phyloP scores from a whole-genome alignment of 805 yeast genomes.

The Kregervanrija delftensis region DNA sequence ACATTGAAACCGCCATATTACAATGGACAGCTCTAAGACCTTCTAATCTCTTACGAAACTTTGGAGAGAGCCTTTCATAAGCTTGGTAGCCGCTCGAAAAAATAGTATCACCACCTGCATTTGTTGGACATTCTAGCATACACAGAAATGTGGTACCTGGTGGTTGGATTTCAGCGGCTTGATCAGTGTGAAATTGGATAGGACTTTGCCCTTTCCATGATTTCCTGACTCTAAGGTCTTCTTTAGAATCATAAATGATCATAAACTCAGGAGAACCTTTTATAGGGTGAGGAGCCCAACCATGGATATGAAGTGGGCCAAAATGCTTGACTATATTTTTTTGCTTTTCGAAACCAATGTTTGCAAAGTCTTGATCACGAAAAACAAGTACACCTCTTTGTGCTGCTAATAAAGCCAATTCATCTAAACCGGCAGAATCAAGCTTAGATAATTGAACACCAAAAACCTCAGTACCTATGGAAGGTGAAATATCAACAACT shows the following conservation, averaged over 20 bases:
- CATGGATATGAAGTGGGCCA: conserved; percentile 65
- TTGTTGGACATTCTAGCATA: conserved; percentile 40
- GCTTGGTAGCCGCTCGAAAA: conserved; percentile 66
- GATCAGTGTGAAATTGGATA: conserved; percentile 65
- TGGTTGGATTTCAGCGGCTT: conserved; percentile 67
- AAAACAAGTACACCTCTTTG: conserved; percentile 64
- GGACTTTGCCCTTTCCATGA: conserved; percentile 39
- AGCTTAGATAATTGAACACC: conserved; percentile 56
- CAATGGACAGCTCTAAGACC: conserved; percentile 66
- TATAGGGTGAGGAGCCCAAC: conserved; percentile 68
- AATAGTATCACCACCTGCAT: conserved; percentile 69
- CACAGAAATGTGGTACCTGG: conserved; percentile 65
- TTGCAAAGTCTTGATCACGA: conserved; percentile 59
- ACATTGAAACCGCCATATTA: conserved; percentile 14
- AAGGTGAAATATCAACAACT: conserved; percentile 46
- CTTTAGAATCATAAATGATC: conserved; percentile 55
- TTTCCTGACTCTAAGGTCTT: conserved; percentile 52
- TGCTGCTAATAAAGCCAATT: conserved; percentile 63
- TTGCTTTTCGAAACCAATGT: conserved; percentile 42
- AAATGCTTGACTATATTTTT: conserved; percentile 53
- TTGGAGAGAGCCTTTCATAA: conserved; percentile 63
- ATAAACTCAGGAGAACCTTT: conserved; percentile 66
- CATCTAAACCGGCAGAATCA: conserved; percentile 52
- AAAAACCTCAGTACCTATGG: conserved; percentile 57
- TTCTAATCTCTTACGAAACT: conserved; percentile 48